phyloP scores from a whole-genome alignment of 148 eudicot species.

The Cornus suecica region DNA sequence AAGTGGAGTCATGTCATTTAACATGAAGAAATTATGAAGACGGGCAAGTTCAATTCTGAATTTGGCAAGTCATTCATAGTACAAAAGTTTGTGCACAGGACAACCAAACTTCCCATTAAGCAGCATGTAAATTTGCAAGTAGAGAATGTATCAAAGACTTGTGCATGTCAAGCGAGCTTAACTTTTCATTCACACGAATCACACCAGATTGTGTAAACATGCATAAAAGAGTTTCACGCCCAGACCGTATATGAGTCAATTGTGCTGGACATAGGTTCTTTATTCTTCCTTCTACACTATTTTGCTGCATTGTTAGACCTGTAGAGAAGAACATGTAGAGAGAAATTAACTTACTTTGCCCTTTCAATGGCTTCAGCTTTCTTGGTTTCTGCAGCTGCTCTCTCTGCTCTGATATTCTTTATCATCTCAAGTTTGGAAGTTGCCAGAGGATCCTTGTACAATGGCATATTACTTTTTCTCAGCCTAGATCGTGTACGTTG shows the following conservation, averaged over 20 bases:
- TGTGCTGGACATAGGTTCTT: neutral
- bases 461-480: constrained; percentile 41
- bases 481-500: constrained; percentile 30
- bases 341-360: constrained; percentile 64
- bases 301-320: neutral
- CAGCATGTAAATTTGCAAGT: neutral
- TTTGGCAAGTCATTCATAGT: neutral
- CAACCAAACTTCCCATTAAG: neutral
- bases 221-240: neutral
- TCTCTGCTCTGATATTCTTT: constrained; percentile 76
- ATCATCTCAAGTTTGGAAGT: constrained; percentile 82
- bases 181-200: neutral
- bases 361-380: constrained; percentile 59
- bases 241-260: neutral
- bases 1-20: neutral
- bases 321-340: constrained; percentile 1
- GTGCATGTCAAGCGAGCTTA: neutral
- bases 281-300: neutral
- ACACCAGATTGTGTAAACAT: neutral
- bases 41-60: neutral
- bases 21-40: neutral
- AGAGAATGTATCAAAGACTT: neutral
- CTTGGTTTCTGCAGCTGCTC: constrained; percentile 51
- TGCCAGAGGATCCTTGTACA: constrained; percentile 79
- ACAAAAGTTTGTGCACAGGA: neutral